Evolutionary conservation across 1,284 basidiomycete genomes (phyloP).

Genomic region (Phaffia rhodozyma): DNA sequence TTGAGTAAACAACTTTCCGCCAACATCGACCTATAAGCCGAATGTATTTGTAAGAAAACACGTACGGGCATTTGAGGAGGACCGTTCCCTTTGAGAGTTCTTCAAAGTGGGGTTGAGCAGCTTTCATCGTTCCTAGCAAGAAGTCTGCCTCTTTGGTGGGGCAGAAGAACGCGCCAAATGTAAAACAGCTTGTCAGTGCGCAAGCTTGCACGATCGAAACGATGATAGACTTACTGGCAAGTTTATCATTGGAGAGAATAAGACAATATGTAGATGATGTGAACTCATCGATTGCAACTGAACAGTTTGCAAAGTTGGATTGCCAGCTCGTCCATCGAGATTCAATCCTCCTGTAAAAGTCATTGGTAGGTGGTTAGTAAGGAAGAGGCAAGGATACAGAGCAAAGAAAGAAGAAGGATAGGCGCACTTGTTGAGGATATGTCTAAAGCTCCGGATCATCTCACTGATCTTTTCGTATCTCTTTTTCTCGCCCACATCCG

Average conservation of each 20-base stretch:
- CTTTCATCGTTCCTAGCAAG: slow-evolving; percentile 7
- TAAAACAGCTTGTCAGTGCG: not conserved
- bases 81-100: slow-evolving; percentile 9
- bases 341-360: slow-evolving; percentile 19
- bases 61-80: slow-evolving; percentile 14
- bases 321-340: slow-evolving; percentile 45
- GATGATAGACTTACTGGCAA: slow-evolving; percentile 50
- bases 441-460: slow-evolving; percentile 88
- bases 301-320: slow-evolving; percentile 60
- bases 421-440: slow-evolving; percentile 61
- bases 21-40: no score
- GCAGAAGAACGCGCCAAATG: not conserved
- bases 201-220: not conserved
- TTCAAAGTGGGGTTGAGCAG: slow-evolving; percentile 14
- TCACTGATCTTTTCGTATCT: slow-evolving; percentile 93
- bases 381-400: slow-evolving; percentile 22
- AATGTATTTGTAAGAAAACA: not conserved
- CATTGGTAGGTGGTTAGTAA: slow-evolving; percentile 29
- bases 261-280: slow-evolving; percentile 91
- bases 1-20: no score
- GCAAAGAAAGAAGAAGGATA: not conserved
- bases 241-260: slow-evolving; percentile 73
- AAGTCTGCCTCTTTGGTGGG: not conserved
- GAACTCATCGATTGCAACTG: slow-evolving; percentile 86
- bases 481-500: slow-evolving; percentile 46